Percentiles rank a stretch among this genome's conserved stretches.
Evolutionary conservation across 2,329 filamentous ascomycete species (phyloP).

Genomic region (Domatiomyces catenatus): DNA sequence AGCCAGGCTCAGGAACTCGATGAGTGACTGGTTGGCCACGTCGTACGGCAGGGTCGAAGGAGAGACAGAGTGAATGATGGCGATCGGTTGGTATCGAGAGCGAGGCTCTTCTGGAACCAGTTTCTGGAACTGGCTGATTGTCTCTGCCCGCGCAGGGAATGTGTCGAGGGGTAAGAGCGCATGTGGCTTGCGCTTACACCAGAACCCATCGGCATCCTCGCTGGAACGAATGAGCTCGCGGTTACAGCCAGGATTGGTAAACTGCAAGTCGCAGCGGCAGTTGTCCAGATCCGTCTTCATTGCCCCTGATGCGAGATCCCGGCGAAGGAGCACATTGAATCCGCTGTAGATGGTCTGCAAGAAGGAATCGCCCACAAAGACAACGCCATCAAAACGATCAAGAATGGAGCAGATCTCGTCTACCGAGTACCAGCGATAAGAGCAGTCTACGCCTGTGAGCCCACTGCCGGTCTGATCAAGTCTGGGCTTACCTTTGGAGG

Average conservation of each 20-base stretch:
- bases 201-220: constrained; percentile 10
- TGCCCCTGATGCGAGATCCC: constrained; percentile 26
- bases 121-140: constrained; percentile 21
- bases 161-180: constrained; percentile 22
- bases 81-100: constrained; percentile 25
- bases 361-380: constrained; percentile 29
- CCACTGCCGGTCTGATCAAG: not conserved
- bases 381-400: constrained; percentile 27
- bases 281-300: constrained; percentile 23
- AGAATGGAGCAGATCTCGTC: constrained; percentile 31
- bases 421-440: constrained; percentile 29
- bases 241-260: constrained; percentile 22
- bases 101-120: constrained; percentile 18
- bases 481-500: constrained; percentile 20
- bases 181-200: constrained; percentile 23
- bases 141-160: constrained; percentile 19
- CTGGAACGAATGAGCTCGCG: constrained; percentile 17
- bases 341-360: constrained; percentile 29
- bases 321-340: constrained; percentile 30
- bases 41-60: constrained; percentile 21
- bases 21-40: constrained; percentile 22
- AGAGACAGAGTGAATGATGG: constrained; percentile 27
- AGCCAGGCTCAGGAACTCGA: constrained; percentile 27
- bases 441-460: constrained; percentile 21
- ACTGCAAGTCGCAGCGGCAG: constrained; percentile 30